Evolutionary conservation across 441 rosid species (phyloP), one percentile per base, ranked within the genome.

Genomic region (Brassica hybrid): DNA sequence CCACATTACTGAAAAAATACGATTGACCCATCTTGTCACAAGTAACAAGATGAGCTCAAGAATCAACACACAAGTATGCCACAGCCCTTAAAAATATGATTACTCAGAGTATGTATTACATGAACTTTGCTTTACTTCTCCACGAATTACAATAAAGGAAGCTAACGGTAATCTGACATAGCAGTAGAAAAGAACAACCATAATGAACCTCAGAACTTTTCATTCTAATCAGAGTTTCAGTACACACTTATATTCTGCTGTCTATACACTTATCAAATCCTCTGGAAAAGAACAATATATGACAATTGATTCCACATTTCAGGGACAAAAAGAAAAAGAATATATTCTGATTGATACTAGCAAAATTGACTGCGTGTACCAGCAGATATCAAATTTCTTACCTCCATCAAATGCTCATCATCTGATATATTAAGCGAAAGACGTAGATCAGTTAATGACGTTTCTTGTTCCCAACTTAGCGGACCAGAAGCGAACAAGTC

Each of bases 401-500:
- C 81, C 91, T 86, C 91, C 83, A 75, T 75, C 90, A 88, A 83
- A 84, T 91, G 91, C 78, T 89, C 97, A 82, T 89, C 94, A 69
- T 86, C 83, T 27, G 95, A 88, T 79, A 89, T 86, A 80, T 89
- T 86, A 77, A 93, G 92, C 43, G 89, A 83, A 72, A 76, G 74
- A 38, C 88, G 88, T 21, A 89, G 91, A 82, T 84, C 86, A 17
- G 93, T 86, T 86, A 89, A 60, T 62, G 87, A 78, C 71, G 78
- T 76, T 86, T 91, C 94, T 80, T 88, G 91, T 79, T 89, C 97
- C 97, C 98, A 90, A 78, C 87, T 89, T 69, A 91, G 62, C 75
- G 93, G 88, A 68, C 97, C 96, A 81, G 93, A 90, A 72, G 86
- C 89, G 79, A 82, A 85, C 59, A 88, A 80, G 58, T 85, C 91